Evolutionary conservation across 768 basidiomycete genomes (phyloP).

Genomic region (Tricholoma hemisulphureum): DNA sequence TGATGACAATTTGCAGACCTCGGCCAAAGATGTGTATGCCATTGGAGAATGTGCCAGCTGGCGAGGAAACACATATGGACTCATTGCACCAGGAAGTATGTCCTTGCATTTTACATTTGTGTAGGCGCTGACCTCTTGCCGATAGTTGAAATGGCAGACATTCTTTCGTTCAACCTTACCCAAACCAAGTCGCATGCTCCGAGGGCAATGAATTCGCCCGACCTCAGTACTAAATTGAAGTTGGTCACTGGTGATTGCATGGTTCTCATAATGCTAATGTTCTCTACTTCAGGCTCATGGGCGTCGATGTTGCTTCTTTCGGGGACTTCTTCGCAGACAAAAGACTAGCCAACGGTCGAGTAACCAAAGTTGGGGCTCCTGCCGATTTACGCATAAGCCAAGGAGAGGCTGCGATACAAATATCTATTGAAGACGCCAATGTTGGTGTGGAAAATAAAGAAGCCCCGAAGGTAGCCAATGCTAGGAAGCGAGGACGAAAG

Average conservation of each 20-base stretch:
- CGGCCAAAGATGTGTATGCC: slow-evolving; percentile 59
- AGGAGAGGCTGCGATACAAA: slow-evolving; percentile 18
- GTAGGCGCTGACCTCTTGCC: slow-evolving; percentile 1
- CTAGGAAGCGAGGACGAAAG: slow-evolving; percentile 11
- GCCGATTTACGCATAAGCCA: background rate
- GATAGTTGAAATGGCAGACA: slow-evolving; percentile 65
- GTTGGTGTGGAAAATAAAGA: background rate
- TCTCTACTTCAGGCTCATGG: slow-evolving; percentile 18
- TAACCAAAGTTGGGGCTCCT: background rate
- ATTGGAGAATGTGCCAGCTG: slow-evolving; percentile 78
- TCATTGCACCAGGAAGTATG: slow-evolving; percentile 66
- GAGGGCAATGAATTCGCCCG: slow-evolving; percentile 53
- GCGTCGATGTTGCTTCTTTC: slow-evolving; percentile 59
- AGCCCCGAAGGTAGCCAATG: background rate
- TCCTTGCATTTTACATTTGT: background rate
- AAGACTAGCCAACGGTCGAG: slow-evolving; percentile 11
- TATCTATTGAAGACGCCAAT: slow-evolving; percentile 6
- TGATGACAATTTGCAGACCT: slow-evolving; percentile 55
- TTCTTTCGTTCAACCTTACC: slow-evolving; percentile 71
- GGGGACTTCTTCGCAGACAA: slow-evolving; percentile 73
- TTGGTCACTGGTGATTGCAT: slow-evolving; percentile 11
- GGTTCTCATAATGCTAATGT: background rate
- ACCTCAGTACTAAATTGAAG: slow-evolving; percentile 70
- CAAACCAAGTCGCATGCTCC: slow-evolving; percentile 38
- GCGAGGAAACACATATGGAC: slow-evolving; percentile 65